Percentiles rank a stretch among this genome's conserved stretches.
Evolutionary conservation across 805 yeast species (phyloP).

Genomic region (Sporopachydermia lactativora): DNA sequence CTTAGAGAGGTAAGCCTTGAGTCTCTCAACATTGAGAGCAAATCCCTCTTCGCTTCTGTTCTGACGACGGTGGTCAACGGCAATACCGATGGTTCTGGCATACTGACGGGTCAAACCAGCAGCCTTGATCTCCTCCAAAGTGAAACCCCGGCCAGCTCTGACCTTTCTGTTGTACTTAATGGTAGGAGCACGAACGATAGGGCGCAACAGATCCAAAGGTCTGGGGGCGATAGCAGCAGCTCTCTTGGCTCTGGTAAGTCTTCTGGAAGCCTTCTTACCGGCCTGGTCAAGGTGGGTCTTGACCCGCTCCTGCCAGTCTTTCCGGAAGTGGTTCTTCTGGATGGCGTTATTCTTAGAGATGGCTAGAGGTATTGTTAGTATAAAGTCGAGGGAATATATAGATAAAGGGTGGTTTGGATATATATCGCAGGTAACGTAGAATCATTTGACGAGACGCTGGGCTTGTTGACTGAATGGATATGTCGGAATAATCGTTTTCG

Average conservation of each 20-base stretch:
- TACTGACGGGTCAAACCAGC: constrained; percentile 87
- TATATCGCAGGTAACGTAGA: too few relatives aligned
- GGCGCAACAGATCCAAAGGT: constrained; percentile 93
- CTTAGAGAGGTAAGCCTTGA: constrained; percentile 91
- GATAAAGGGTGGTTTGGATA: too few relatives aligned
- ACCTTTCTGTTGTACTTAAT: constrained; percentile 98
- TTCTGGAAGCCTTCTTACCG: constrained; percentile 97
- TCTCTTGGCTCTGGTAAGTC: constrained; percentile 85
- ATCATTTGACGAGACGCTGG: too few relatives aligned
- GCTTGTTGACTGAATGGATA: too few relatives aligned
- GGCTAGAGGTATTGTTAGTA: constrained; percentile 37
- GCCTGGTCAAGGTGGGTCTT: constrained; percentile 99
- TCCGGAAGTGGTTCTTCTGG: constrained; percentile 99
- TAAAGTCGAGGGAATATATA: too few relatives aligned
- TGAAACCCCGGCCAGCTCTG: constrained; percentile 99
- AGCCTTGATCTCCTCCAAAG: constrained; percentile 95
- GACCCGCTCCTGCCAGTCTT: constrained; percentile 99
- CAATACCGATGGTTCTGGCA: constrained; percentile 97
- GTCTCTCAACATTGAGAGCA: constrained; percentile 89
- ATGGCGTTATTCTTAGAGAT: constrained; percentile 97
- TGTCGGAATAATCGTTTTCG: too few relatives aligned
- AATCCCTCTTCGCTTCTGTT: constrained; percentile 95
- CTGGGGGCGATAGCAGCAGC: constrained; percentile 96
- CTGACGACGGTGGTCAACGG: constrained; percentile 99
- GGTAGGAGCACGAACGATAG: constrained; percentile 98